Conservation (phyloP, 148 eudicot species). For the Vaccinium darrowii region DNA sequence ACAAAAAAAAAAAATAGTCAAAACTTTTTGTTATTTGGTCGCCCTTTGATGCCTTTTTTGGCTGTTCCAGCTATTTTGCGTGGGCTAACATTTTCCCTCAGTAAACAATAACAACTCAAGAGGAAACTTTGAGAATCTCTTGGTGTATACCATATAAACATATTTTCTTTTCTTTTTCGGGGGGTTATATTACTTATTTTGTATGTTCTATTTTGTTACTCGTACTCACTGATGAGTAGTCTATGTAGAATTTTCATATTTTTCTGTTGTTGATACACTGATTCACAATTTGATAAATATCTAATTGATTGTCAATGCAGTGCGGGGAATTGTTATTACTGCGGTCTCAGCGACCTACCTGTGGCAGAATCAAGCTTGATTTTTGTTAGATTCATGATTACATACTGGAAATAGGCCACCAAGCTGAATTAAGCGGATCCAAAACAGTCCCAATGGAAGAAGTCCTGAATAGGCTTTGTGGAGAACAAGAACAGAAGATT, state of each 20-base stretch:
- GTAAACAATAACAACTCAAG: neutral
- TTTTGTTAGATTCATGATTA: neutral
- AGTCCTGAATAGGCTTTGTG: neutral
- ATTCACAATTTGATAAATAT: neutral
- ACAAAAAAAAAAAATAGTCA: too few species aligned
- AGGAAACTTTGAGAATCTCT: neutral
- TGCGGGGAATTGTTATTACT: neutral
- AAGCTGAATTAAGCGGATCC: neutral
- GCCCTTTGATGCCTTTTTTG: too few species aligned
- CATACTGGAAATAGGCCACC: neutral
- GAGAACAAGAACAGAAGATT: neutral
- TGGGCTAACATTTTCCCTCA: conserved; percentile 6
- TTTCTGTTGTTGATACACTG: neutral
- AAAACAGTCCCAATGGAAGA: neutral
- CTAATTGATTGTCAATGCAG: neutral
- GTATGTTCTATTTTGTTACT: neutral
- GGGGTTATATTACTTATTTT: neutral
- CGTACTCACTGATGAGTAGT: too few species aligned
- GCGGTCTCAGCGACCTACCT: neutral
- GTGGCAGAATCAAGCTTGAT: neutral
- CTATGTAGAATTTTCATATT: neutral
- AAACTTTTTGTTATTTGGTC: neutral
- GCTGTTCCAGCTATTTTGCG: neutral
- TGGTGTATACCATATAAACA: neutral
- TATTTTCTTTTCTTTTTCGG: neutral